Evolutionary conservation across 2,329 filamentous ascomycete genomes (phyloP).

Genomic region (Cryphonectria japonica): DNA sequence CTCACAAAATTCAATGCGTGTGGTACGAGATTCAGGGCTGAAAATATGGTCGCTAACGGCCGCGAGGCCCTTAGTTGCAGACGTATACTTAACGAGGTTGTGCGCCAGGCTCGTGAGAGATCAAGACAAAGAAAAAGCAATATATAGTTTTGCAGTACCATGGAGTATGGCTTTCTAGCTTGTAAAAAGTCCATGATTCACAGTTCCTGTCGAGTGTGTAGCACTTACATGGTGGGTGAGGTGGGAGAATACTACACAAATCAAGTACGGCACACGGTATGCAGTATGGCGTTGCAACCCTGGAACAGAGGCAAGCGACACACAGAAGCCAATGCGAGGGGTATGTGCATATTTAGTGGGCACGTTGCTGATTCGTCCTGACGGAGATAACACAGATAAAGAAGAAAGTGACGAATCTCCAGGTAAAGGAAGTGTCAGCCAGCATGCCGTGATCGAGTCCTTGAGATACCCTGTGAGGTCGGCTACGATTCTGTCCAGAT

Average conservation of each 20-base stretch:
- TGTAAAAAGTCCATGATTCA: not conserved
- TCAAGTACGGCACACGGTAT: not conserved
- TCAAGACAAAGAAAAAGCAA: not conserved
- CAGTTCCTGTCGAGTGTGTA: no score
- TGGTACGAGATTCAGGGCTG: not conserved
- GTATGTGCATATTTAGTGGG: not conserved
- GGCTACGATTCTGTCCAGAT: not conserved
- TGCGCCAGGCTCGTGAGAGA: not conserved
- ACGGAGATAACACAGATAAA: not conserved
- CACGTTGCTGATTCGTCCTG: not conserved
- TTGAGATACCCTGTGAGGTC: not conserved
- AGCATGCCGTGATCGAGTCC: not conserved
- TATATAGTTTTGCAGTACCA: not conserved
- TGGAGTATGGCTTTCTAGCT: not conserved
- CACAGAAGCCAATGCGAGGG: not conserved
- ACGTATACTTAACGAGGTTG: not conserved
- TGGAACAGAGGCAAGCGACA: not conserved
- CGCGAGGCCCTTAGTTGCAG: not conserved
- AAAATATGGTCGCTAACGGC: not conserved
- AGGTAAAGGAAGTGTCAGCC: not conserved
- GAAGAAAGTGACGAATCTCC: not conserved
- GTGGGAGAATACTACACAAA: not conserved
- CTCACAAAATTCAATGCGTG: not conserved
- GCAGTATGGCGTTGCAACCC: not conserved
- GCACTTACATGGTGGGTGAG: no score